Evolutionary conservation across 148 eudicot species (phyloP), one percentile per base, ranked within the genome.

Genomic region (Diospyros kaki): DNA sequence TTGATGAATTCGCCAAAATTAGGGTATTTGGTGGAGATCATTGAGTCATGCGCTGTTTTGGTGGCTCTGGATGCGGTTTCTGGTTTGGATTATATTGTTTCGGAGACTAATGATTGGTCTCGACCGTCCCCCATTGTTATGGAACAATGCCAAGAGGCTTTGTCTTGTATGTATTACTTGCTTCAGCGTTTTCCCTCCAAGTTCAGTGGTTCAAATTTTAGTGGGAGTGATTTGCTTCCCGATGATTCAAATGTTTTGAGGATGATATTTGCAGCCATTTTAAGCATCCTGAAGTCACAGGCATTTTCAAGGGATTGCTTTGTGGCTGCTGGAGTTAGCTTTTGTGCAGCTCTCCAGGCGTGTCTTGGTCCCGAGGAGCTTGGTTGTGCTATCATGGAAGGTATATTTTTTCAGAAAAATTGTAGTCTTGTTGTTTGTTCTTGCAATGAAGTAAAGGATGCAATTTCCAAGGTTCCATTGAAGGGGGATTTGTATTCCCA

Each of bases 61-160:
- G 92, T 92, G 78, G 91, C 85, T 4, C 71, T 86, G 75, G 94
- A 92, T 80, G 69, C 84, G 9, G 84, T 95, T 65, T 71, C 9
- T 13, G 96, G 97, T 59, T 89, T 95, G 81, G 58, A 65, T 17
- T 79, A 69, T 28, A 91, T 95, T 50, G 83, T 89, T 70, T 59
- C 63, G 3, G 97, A 89, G 80, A 86, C 88, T 3, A 77, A 78
- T 73, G 91, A 74, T 13, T 79, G 64, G 78, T 93, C 88, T 13
- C 61, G 90, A 53, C 96, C 97, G 65, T 92, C 97, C 4, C 99
- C 97, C 0, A 63, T 88, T 75, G 91, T 93, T 17, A 86, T 93
- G 99, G 99, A 95, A 74, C 99, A 95, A 66, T 95, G 99, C 69
- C 99, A 92, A 64, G 99, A 95, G 76, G 97, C 86, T 18, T 85